These are phyloP conservation scores for Volvox africanus DNA, from an alignment of 139 green algal species.

Conservation along the genomic window DNA sequence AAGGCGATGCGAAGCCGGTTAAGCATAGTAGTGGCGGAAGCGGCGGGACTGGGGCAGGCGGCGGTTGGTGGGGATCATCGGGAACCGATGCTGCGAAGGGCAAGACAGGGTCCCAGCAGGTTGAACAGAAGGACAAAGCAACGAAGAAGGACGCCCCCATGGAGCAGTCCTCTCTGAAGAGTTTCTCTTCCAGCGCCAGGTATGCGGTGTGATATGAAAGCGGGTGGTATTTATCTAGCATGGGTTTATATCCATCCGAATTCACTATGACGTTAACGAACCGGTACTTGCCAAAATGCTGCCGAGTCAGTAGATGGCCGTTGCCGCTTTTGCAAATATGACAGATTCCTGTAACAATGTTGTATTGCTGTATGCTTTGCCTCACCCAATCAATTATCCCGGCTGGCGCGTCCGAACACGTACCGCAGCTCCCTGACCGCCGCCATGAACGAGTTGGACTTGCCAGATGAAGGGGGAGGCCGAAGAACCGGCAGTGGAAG, in stretches of 20 bases:
- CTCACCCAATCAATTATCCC: too few species aligned
- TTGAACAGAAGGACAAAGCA: neutral
- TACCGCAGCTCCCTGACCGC: constrained; percentile 29
- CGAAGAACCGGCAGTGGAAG: neutral
- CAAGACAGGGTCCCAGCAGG: neutral
- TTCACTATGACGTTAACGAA: too few species aligned
- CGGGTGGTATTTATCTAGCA: too few species aligned
- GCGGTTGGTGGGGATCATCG: neutral
- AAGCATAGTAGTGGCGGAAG: neutral
- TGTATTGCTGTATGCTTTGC: too few species aligned
- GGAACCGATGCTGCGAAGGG: neutral
- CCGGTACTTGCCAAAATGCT: too few species aligned
- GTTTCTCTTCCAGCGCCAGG: constrained; percentile 39
- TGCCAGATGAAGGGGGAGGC: constrained; percentile 17
- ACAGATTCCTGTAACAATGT: too few species aligned
- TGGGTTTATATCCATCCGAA: too few species aligned
- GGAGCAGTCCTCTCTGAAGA: constrained; percentile 34
- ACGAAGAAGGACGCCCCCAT: neutral
- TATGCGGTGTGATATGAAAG: neutral
- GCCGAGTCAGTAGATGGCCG: too few species aligned
- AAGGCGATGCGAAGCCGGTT: neutral
- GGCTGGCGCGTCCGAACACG: too few species aligned
- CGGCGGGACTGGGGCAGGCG: neutral
- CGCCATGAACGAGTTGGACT: constrained; percentile 29
- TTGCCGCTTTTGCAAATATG: too few species aligned